A percentile compares a stretch with the other conserved stretches of the same genome.
Evolutionary conservation across 257 asterid genomes (phyloP).

Genomic region (Solanum rostratum): DNA sequence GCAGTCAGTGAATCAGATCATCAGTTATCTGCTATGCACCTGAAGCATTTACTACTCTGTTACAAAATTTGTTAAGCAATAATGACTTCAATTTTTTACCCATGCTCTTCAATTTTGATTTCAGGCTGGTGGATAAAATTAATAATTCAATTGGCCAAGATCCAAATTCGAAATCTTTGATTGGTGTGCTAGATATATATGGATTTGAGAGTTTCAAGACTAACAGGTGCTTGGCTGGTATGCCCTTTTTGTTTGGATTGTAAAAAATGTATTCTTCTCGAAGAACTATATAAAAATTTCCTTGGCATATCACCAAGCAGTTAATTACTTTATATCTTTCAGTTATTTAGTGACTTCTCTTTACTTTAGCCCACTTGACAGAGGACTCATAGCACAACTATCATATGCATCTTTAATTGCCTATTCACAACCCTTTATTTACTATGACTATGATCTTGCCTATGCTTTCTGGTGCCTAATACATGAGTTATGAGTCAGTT

Average conservation of each 20-base stretch:
- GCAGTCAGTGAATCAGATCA: neutral
- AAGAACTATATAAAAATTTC: neutral
- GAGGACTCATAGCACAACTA: neutral
- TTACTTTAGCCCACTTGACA: neutral
- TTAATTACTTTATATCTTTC: neutral
- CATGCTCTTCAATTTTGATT: neutral
- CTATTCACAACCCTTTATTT: neutral
- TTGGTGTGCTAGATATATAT: constrained; percentile 79
- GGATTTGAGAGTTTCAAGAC: constrained; percentile 93
- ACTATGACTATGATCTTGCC: neutral
- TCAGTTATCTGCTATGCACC: neutral
- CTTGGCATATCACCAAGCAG: neutral
- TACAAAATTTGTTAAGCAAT: neutral
- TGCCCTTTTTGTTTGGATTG: constrained; percentile 46
- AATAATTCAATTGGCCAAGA: constrained; percentile 74
- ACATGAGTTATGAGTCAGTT: neutral
- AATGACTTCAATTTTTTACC: neutral
- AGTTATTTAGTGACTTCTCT: neutral
- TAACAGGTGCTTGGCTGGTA: constrained; percentile 89
- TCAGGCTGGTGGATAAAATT: constrained; percentile 77
- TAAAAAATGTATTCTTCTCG: constrained; percentile 14
- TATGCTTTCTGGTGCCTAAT: neutral
- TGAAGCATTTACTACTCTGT: neutral
- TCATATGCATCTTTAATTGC: neutral
- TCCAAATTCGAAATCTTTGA: constrained; percentile 50